Evolutionary conservation across 495 filamentous ascomycete genomes (phyloP).

Genomic region (Thermothielavioides terrestris): DNA sequence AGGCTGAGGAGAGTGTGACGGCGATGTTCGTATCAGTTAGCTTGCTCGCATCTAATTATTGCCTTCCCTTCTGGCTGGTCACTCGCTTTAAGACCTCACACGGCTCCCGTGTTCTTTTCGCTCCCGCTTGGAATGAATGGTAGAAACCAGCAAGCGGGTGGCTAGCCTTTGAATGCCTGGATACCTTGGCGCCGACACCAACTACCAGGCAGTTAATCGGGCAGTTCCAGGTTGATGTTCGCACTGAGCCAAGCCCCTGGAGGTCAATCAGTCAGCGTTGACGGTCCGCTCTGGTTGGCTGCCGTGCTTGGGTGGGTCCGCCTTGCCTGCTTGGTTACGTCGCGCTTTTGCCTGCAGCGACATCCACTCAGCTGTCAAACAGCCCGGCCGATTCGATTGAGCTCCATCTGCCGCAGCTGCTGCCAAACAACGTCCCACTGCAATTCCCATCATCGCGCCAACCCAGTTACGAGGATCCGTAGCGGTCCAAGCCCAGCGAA

Average conservation of each 20-base stretch:
- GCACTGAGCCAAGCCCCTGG: not conserved
- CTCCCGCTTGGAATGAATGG: too few species aligned
- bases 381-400: constrained; percentile 18
- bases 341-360: constrained; percentile 31
- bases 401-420: constrained; percentile 18
- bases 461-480: not conserved
- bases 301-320: constrained; percentile 9
- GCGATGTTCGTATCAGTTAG: too few species aligned
- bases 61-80: too few species aligned
- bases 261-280: constrained; percentile 9
- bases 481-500: not conserved
- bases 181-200: too few species aligned
- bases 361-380: constrained; percentile 18
- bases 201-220: too few species aligned
- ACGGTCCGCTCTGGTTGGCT: constrained; percentile 5
- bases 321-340: constrained; percentile 27
- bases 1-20: too few species aligned
- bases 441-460: constrained; percentile 12
- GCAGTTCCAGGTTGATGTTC: constrained; percentile 1
- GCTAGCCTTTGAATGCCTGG: too few species aligned
- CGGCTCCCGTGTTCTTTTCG: too few species aligned
- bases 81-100: too few species aligned
- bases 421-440: constrained; percentile 10
- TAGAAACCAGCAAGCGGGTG: too few species aligned
- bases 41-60: too few species aligned